Evolutionary conservation across 2,329 filamentous ascomycete species (phyloP).

Genomic region (Penicillium sp.): DNA sequence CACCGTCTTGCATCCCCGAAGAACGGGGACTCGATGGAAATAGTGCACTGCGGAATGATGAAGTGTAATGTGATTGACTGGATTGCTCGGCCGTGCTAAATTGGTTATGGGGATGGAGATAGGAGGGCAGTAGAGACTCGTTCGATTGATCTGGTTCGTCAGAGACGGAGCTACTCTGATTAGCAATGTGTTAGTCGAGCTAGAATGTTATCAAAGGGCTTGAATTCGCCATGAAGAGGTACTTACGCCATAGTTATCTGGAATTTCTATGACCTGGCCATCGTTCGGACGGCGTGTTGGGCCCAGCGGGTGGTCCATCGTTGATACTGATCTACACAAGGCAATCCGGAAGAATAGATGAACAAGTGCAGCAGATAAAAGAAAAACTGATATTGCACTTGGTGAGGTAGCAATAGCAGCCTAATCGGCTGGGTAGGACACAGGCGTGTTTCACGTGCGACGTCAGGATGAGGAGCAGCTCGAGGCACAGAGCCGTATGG

Average conservation of each 20-base stretch:
- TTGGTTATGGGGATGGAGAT: neutral
- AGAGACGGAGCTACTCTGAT: neutral
- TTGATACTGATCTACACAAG: neutral
- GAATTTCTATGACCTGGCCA: neutral
- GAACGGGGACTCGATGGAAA: neutral
- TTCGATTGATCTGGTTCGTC: neutral
- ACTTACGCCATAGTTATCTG: neutral
- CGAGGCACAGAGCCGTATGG: neutral
- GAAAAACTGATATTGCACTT: neutral
- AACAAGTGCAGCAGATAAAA: neutral
- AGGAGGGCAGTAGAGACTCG: neutral
- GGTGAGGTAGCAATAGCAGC: neutral
- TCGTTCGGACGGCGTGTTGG: neutral
- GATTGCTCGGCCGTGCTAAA: neutral
- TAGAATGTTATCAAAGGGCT: neutral
- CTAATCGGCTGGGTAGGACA: neutral
- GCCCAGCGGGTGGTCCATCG: neutral
- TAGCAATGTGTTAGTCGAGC: neutral
- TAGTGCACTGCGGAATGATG: neutral
- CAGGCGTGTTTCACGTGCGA: neutral
- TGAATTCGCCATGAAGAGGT: neutral
- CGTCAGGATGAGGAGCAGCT: neutral
- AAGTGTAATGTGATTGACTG: neutral
- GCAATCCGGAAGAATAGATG: neutral
- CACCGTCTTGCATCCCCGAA: neutral